These are phyloP conservation scores for Schizochytrium sp. DNA, from an alignment of 108 stramenopile species.

Conservation along the genomic window DNA sequence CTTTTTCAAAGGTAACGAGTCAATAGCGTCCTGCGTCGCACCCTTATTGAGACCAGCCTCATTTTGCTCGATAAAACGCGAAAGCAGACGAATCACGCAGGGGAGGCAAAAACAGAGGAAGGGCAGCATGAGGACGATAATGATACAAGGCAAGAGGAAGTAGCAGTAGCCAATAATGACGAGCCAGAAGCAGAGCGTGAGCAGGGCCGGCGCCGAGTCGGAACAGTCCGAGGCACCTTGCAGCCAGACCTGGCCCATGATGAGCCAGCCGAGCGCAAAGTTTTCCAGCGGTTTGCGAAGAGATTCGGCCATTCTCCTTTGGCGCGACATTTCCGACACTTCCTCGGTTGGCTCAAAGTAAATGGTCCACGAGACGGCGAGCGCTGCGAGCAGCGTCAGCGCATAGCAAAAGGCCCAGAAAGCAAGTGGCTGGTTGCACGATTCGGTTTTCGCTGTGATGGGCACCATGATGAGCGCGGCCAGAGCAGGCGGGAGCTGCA, in stretches of 20 bases:
- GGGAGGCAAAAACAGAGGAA: constrained; percentile 53
- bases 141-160: constrained; percentile 48
- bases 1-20: constrained; percentile 27
- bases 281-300: constrained; percentile 27
- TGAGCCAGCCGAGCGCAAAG: constrained; percentile 44
- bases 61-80: constrained; percentile 18
- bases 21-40: constrained; percentile 24
- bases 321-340: not conserved
- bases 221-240: constrained; percentile 19
- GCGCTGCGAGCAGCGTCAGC: not conserved
- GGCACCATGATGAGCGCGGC: not conserved
- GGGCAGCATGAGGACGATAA: constrained; percentile 42
- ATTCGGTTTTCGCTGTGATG: not conserved
- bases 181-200: constrained; percentile 39
- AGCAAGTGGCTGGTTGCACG: constrained; percentile 6
- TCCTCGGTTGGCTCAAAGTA: constrained; percentile 11
- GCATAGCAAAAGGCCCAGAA: constrained; percentile 1
- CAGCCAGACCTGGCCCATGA: constrained; percentile 46
- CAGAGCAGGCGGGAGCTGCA: constrained; percentile 9
- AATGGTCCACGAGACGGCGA: not conserved
- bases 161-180: constrained; percentile 43
- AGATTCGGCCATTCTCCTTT: not conserved
- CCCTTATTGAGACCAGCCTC: constrained; percentile 24
- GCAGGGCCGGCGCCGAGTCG: not conserved
- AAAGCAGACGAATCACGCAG: constrained; percentile 46